A percentile compares a stretch with the other conserved stretches of the same genome.
Evolutionary conservation across 352 stramenopile species (phyloP).

Genomic region (Hyaloperonospora arabidopsidis): DNA sequence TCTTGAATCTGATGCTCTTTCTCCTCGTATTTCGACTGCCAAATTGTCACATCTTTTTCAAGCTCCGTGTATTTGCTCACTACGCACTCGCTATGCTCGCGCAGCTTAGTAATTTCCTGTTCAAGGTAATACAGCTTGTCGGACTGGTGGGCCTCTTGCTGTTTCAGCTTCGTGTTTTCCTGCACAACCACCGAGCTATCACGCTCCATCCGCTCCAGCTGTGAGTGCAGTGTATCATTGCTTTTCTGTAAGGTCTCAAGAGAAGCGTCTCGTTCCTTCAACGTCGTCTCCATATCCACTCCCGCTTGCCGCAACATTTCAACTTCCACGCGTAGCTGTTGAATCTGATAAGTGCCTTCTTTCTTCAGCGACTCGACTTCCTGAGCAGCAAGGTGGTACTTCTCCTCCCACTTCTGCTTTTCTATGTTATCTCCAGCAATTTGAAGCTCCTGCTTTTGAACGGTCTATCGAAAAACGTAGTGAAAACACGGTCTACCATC

Average conservation of each 20-base stretch:
- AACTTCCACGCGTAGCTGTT: constrained; percentile 43
- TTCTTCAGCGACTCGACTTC: constrained; percentile 47
- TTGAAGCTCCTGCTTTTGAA: constrained; percentile 57
- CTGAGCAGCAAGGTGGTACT: constrained; percentile 48
- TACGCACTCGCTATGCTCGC: constrained; percentile 33
- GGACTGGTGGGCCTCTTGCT: constrained; percentile 35
- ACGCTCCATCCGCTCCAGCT: constrained; percentile 41
- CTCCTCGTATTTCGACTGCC: constrained; percentile 33
- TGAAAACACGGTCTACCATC: not conserved
- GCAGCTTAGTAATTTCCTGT: constrained; percentile 37
- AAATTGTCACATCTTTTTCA: constrained; percentile 26
- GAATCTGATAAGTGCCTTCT: constrained; percentile 45
- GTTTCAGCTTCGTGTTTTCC: constrained; percentile 39
- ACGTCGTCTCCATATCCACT: constrained; percentile 38
- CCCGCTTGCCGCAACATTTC: constrained; percentile 40
- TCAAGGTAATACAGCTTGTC: constrained; percentile 34
- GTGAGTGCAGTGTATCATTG: constrained; percentile 33
- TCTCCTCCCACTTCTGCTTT: constrained; percentile 75
- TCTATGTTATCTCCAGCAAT: constrained; percentile 44
- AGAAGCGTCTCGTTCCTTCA: constrained; percentile 36
- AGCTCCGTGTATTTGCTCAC: constrained; percentile 28
- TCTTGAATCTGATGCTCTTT: constrained; percentile 27
- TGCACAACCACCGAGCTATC: constrained; percentile 30
- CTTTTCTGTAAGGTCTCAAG: constrained; percentile 33
- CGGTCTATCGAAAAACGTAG: constrained; percentile 23